Base-by-base conservation (phyloP, 2,329 filamentous ascomycete species). In the Cryphonectria parasitica region DNA sequence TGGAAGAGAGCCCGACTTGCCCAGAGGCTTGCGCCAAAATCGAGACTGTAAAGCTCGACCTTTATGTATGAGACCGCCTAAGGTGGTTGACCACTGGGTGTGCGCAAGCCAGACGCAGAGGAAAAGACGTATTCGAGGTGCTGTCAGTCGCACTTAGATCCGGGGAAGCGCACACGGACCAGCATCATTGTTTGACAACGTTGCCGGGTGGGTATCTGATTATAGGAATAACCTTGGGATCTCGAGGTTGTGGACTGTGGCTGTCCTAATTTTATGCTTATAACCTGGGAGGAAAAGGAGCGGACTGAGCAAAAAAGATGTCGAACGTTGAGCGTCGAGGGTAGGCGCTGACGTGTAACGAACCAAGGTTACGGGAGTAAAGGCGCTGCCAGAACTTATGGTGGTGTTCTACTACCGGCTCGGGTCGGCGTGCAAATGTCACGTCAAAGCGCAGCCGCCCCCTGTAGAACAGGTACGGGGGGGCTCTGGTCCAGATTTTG, bases 81-180 rank as follows among this genome's bases (percentile, higher is more conserved):
- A 6, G 45, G 39, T 22, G 45, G 45, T 49, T 19, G 54, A 25
- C 28, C 58, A 54, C 61, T 41, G 34, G 64, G 49, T 39, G 15
- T 54, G 63, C 62, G 62, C 71, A 66, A 45, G 71, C 58, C 36
- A 71, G 66, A 63, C 56, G 31, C 43, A 58, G 41, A n/a, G n/a
- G n/a, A 28, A 43, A 13, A n/a, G 43, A 52, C 6, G 43, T 39
- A 54, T 66, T 67, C 66, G 64, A 63, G 63, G 65, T 66, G 69
- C 66, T 69, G 69, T 68, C 66, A 71, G 66, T 58, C 62, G 71
- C 71, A 71, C 69, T 72, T 63, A 69, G n/a, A 71, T 34, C 63
- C 41, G 66, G 49, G 49, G 34, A 52, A 58, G 58, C 62, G 45
- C 65, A 64, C 67, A 54, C 39, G 52, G 63, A 54, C 43, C 28